These are phyloP conservation scores for Durusdinium trenchii DNA, from an alignment of 73 alveolate species.

Conservation along the genomic window DNA sequence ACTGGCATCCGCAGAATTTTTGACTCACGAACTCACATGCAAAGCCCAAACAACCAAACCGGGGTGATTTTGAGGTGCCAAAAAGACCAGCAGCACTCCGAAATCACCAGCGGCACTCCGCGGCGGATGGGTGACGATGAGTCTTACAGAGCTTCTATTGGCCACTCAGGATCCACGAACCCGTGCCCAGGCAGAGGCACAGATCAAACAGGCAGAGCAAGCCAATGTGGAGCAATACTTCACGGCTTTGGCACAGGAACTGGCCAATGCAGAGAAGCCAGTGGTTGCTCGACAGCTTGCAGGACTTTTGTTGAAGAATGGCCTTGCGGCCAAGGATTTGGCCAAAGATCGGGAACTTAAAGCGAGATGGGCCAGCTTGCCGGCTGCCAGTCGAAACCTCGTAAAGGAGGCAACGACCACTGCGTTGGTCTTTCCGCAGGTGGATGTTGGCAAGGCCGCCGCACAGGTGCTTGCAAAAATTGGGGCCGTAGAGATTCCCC, in stretches of 20 bases:
- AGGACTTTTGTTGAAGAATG: slow-evolving; percentile 87
- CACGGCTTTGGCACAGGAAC: slow-evolving; percentile 93
- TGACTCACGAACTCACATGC: too few relatives aligned
- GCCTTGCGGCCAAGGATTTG: slow-evolving; percentile 85
- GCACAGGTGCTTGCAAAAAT: slow-evolving; percentile 94
- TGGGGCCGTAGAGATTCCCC: slow-evolving; percentile 92
- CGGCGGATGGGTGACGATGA: background rate
- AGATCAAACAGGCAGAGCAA: slow-evolving; percentile 94
- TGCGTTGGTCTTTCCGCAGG: slow-evolving; percentile 83
- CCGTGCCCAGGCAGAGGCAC: slow-evolving; percentile 83
- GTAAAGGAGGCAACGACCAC: slow-evolving; percentile 94
- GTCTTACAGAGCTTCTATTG: slow-evolving; percentile 56
- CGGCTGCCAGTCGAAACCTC: slow-evolving; percentile 63
- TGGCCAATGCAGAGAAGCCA: slow-evolving; percentile 89
- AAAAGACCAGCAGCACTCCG: slow-evolving; percentile 25
- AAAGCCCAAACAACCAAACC: too few relatives aligned
- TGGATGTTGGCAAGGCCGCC: slow-evolving; percentile 89
- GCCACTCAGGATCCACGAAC: slow-evolving; percentile 41
- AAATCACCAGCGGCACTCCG: too few relatives aligned
- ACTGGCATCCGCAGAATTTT: too few relatives aligned
- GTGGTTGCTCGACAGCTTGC: slow-evolving; percentile 95
- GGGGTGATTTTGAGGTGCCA: slow-evolving; percentile 46
- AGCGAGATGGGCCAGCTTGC: slow-evolving; percentile 67
- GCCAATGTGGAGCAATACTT: slow-evolving; percentile 92
- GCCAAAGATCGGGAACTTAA: slow-evolving; percentile 81